A percentile compares a stretch with the other conserved stretches of the same genome.
Evolutionary conservation across 140 eudicot species (phyloP).

Genomic region (Oenanthe javanica): DNA sequence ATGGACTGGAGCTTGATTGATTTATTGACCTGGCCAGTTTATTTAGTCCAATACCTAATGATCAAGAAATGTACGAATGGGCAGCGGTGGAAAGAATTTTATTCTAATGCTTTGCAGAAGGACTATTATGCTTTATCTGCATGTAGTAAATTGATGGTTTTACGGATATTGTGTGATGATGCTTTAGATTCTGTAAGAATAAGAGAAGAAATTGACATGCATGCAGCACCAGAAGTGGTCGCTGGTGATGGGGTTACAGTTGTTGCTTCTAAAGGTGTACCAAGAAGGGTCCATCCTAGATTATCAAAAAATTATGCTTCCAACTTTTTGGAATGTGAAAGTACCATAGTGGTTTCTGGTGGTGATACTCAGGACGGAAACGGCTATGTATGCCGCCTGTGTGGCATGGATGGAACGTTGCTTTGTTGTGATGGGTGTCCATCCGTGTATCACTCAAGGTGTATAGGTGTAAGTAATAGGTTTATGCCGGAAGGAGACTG

Average conservation of each 20-base stretch:
- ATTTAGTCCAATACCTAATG: constrained; percentile 59
- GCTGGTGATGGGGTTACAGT: constrained; percentile 31
- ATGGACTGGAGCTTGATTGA: constrained; percentile 96
- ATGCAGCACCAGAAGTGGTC: constrained; percentile 68
- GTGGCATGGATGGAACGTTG: constrained; percentile 96
- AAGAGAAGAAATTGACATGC: constrained; percentile 68
- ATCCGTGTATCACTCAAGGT: constrained; percentile 85
- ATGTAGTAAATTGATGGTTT: constrained; percentile 49
- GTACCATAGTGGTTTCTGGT: constrained; percentile 18
- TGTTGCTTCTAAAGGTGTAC: constrained; percentile 28
- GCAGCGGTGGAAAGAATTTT: constrained; percentile 65
- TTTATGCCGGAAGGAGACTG: constrained; percentile 71
- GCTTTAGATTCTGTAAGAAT: constrained; percentile 60
- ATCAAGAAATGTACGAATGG: constrained; percentile 57
- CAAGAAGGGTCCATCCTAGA: constrained; percentile 57
- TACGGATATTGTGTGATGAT: constrained; percentile 84
- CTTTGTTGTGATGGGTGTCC: constrained; percentile 99
- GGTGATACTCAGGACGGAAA: constrained; percentile 56
- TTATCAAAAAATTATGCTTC: constrained; percentile 37
- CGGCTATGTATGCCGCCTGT: constrained; percentile 86
- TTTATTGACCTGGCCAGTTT: constrained; percentile 85
- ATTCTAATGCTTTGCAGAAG: constrained; percentile 44
- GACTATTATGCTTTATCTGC: constrained; percentile 68
- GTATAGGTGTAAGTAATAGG: constrained; percentile 67
- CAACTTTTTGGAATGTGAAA: constrained; percentile 21